phyloP scores from a whole-genome alignment of 2,329 filamentous ascomycete genomes.

The Aspergillus fumigatiaffinis region DNA sequence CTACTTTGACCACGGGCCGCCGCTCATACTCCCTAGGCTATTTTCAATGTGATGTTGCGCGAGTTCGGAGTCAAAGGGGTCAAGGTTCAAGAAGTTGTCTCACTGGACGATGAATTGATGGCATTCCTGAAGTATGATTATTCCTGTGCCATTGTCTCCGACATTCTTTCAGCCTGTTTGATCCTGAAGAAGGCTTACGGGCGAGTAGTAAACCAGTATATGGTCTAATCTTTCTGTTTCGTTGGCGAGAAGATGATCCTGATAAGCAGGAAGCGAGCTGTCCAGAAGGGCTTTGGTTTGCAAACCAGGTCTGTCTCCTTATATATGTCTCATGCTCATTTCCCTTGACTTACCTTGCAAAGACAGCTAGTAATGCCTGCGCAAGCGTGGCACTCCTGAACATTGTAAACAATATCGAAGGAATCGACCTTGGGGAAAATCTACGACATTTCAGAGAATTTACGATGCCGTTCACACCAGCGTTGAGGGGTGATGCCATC shows the following conservation, averaged over 20 bases:
- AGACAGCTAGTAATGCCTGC: constrained; percentile 81
- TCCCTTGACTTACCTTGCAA: constrained; percentile 6
- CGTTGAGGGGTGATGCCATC: constrained; percentile 71
- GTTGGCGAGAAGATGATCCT: constrained; percentile 60
- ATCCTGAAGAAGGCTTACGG: constrained; percentile 2
- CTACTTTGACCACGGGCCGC: background rate
- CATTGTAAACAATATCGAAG: constrained; percentile 79
- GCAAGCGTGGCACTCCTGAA: constrained; percentile 91
- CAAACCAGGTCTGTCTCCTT: constrained; percentile 67
- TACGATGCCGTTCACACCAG: constrained; percentile 65
- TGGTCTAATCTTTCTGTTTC: constrained; percentile 85
- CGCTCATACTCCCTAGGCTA: constrained; percentile 50
- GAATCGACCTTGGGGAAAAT: constrained; percentile 64
- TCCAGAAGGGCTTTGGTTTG: constrained; percentile 78
- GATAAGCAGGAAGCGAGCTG: constrained; percentile 52
- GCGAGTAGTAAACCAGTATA: constrained; percentile 63
- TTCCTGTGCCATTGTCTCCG: background rate
- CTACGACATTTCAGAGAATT: constrained; percentile 69
- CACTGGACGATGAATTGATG: constrained; percentile 64
- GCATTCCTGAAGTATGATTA: constrained; percentile 56
- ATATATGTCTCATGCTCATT: background rate
- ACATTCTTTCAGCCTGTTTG: background rate
- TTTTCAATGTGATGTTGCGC: constrained; percentile 80
- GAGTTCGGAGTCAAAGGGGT: constrained; percentile 72
- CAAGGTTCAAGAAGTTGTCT: constrained; percentile 72